Conservation (phyloP, 1,139 yeast species). For the Taphrina wiesneri region DNA sequence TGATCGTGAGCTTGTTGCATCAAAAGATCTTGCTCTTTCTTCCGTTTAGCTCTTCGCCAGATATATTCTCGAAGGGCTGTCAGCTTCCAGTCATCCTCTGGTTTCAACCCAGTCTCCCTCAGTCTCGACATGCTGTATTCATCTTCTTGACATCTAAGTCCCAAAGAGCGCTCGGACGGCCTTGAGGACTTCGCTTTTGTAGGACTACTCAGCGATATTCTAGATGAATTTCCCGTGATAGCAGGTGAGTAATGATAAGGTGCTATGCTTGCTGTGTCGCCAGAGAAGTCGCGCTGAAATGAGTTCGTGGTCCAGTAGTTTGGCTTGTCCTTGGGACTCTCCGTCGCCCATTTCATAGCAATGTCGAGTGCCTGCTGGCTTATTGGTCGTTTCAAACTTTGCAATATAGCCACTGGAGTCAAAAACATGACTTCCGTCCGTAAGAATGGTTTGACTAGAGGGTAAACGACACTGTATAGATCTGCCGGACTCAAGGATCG, state of each 20-base stretch:
- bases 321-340: conserved; percentile 53
- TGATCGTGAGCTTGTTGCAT: not conserved
- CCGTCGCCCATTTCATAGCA: conserved; percentile 73
- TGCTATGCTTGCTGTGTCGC: not conserved
- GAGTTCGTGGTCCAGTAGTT: conserved; percentile 69
- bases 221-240: not conserved
- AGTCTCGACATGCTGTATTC: conserved; percentile 71
- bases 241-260: not conserved
- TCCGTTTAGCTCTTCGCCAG: conserved; percentile 45
- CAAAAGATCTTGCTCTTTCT: not conserved
- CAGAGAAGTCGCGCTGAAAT: conserved; percentile 4
- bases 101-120: conserved; percentile 67
- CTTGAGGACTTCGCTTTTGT: not conserved
- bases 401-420: conserved; percentile 52
- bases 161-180: conserved; percentile 39
- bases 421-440: conserved; percentile 72
- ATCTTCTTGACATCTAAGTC: conserved; percentile 50
- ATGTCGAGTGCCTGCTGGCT: conserved; percentile 66
- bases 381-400: conserved; percentile 66
- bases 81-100: conserved; percentile 80
- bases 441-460: conserved; percentile 74
- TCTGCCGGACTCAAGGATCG: conserved; percentile 72
- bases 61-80: conserved; percentile 69
- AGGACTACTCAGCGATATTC: not conserved
- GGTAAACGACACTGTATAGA: conserved; percentile 76